Evolutionary conservation across 2,329 filamentous ascomycete genomes (phyloP).

Genomic region (Plectosphaerella sp.): DNA sequence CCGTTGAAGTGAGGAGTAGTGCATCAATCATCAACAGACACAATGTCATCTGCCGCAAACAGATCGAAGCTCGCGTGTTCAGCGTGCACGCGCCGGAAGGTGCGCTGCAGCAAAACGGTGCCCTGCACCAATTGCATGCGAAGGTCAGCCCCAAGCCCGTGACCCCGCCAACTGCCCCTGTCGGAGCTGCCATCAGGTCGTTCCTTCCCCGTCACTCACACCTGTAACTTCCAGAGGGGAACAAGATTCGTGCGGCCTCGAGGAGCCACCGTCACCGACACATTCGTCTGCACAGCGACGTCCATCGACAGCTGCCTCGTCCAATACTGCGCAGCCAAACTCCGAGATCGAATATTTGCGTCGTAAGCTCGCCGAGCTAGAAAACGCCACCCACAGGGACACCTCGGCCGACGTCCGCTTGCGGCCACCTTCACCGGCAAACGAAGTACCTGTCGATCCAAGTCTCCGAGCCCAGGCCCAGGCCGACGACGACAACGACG

Average conservation of each 20-base stretch:
- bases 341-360: constrained; percentile 6
- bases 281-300: constrained; percentile 5
- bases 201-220: no score
- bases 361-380: constrained; percentile 12
- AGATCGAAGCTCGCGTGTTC: constrained; percentile 11
- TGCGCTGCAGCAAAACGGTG: constrained; percentile 17
- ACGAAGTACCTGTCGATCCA: background rate
- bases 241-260: constrained; percentile 5
- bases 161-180: background rate
- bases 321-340: background rate
- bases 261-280: constrained; percentile 5
- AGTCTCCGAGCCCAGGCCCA: background rate
- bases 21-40: no score
- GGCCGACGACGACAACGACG: no score
- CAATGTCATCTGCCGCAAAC: background rate
- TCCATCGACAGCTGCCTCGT: background rate
- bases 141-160: constrained; percentile 1
- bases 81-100: constrained; percentile 17
- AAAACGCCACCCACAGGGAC: constrained; percentile 5
- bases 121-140: constrained; percentile 18
- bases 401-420: constrained; percentile 8
- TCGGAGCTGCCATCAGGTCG: no score
- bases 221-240: background rate
- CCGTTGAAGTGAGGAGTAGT: no score
- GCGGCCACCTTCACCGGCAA: constrained; percentile 2